Base-by-base conservation (phyloP, 2,329 filamentous ascomycete species). In the Pseudogymnoascus sp. region DNA sequence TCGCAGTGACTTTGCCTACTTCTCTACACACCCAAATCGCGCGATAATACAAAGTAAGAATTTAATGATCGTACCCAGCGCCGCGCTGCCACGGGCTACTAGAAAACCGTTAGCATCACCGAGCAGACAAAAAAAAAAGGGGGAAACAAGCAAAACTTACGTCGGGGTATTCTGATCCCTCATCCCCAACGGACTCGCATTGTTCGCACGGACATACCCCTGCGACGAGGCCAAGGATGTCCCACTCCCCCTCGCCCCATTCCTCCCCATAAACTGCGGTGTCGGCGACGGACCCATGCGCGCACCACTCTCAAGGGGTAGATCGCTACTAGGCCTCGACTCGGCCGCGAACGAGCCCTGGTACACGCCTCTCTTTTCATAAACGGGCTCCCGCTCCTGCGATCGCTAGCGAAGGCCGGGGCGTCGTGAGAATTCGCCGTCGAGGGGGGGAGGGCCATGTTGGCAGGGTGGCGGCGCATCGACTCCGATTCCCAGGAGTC, bases 401-500 rank as follows among this genome's bases (percentile, higher is more conserved):
- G 70, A 31, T 69, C 67, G 59, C 67, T 67, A 4, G 80, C 80
- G 75, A 83, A 82, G 56, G 82, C 70, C 23, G 81, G 80, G 62
- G 81, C 77, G 2, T 82, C 72, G 4, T 80, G 81, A n/a, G 70
- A 70, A 68, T 70, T 74, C 40, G 67, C 66, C 59, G 69, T 70
- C 11, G 69, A 73, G 67, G 64, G 74, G 68, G 68, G 69, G 44
- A 72, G 66, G 53, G 68, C 66, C 64, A 69, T 71, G 62, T 74
- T 74, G 71, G 76, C 67, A 62, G 76, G 75, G 65, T 75, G 77
- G 64, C 77, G 74, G 70, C 76, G 77, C 65, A 79, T 68, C 7
- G 86, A 84, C 38, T 80, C 82, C 19, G 84, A 85, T 4, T 85
- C 86, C 74, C 86, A 84, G 26, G 85, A 88, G 53, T 87, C 84